Conservation (phyloP, 2,329 filamentous ascomycete genomes). For the Trichoderma guizhouense region DNA sequence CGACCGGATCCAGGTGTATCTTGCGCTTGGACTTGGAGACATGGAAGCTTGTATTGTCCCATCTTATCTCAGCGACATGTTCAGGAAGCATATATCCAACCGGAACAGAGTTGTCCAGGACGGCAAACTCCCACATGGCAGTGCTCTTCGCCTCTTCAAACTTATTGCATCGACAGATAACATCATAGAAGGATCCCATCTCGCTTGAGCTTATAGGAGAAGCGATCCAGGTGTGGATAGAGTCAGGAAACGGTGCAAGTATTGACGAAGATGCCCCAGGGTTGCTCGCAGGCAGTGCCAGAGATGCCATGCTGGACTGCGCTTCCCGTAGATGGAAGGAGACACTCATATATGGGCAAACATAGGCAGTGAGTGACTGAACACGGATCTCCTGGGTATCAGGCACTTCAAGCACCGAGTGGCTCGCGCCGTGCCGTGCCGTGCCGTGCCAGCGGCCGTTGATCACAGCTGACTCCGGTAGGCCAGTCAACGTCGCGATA, state of each 20-base stretch:
- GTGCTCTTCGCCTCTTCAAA: constrained; percentile 22
- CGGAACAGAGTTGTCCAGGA: constrained; percentile 23
- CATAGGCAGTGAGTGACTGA: not conserved
- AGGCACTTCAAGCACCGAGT: not conserved
- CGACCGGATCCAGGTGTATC: constrained; percentile 24
- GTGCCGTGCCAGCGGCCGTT: not conserved
- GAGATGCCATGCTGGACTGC: constrained; percentile 9
- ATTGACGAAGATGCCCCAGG: not conserved
- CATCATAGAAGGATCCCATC: constrained; percentile 22
- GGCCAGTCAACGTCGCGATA: not conserved
- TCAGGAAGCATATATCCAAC: constrained; percentile 28
- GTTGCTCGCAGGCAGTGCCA: not conserved
- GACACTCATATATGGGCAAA: not conserved
- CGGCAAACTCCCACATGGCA: constrained; percentile 25
- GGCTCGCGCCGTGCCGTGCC: constrained; percentile 1
- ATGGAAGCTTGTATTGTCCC: constrained; percentile 23
- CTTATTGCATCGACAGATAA: constrained; percentile 28
- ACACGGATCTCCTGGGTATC: not conserved
- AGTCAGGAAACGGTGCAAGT: not conserved
- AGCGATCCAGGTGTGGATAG: constrained; percentile 16
- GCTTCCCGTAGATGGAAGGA: not conserved
- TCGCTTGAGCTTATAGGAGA: not conserved
- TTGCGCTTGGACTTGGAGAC: constrained; percentile 18
- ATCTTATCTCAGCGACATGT: constrained; percentile 23
- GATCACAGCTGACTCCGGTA: not conserved